These are phyloP conservation scores for Thelonectria rubi DNA, from an alignment of 2,329 filamentous ascomycete genomes.

Conservation along the genomic window DNA sequence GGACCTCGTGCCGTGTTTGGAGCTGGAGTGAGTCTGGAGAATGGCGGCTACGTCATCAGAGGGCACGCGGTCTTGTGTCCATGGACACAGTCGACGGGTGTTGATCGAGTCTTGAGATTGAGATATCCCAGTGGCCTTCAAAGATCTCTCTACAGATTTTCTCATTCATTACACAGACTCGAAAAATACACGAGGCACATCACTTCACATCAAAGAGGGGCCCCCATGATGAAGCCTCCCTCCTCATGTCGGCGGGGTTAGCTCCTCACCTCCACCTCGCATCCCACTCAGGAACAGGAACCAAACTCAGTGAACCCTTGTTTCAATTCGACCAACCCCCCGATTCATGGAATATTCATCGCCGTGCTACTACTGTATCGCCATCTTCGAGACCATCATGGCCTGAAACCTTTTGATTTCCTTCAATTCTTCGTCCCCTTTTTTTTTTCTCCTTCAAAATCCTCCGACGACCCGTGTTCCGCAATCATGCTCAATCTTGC, in stretches of 20 bases:
- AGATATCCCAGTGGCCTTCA: too few relatives aligned
- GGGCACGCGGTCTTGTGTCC: constrained; percentile 1
- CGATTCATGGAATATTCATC: neutral
- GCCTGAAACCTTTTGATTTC: neutral
- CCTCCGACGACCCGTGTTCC: neutral
- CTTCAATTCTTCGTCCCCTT: neutral
- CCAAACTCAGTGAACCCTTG: neutral
- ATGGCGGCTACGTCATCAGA: constrained; percentile 1
- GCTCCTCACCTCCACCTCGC: neutral
- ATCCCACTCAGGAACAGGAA: constrained; percentile 14
- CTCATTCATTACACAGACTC: too few relatives aligned
- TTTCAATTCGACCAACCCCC: neutral
- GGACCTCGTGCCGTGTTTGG: too few relatives aligned
- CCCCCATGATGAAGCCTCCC: too few relatives aligned
- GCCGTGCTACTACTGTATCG: neutral
- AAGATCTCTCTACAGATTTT: too few relatives aligned
- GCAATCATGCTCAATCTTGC: constrained; percentile 15
- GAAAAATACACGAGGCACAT: too few relatives aligned
- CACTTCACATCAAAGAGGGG: too few relatives aligned
- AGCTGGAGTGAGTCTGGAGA: neutral
- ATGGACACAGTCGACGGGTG: too few relatives aligned
- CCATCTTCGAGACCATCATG: too few relatives aligned
- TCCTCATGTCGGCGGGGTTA: constrained; percentile 5
- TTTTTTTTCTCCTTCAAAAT: neutral
- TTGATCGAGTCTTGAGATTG: too few relatives aligned